Evolutionary conservation across 805 yeast genomes (phyloP), one percentile per base, ranked within the genome.

Genomic region (Saturnispora diversa): DNA sequence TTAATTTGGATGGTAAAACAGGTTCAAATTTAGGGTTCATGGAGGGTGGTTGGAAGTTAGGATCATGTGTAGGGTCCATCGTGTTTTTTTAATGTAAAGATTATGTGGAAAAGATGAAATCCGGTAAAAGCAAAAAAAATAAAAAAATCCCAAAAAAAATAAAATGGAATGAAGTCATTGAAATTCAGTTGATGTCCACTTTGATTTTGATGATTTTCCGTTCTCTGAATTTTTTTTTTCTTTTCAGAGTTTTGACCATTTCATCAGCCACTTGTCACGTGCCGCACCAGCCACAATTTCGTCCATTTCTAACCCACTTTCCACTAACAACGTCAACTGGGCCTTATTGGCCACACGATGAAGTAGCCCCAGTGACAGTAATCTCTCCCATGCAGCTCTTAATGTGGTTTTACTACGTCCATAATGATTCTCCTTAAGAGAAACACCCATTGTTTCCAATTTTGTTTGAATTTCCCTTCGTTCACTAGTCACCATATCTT

Each of bases 41-140:
- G 12, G 86, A 77, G 0, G 95, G 94, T 9, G 95, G 95, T 37
- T 79, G 76, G 60, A 86, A 88, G 59, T 86, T 78, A 15, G 95
- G 94, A 49, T 87, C 96, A 61, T 80, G 75, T 4, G 90, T 82
- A 17, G 97, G 97, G 58, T 88, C 97, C 97, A 87, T 87, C 11
- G 11, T 33, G 26, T 20, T 17, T 7, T 9, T 7, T 27, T 6
- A 19, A 26, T 22, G 13, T 20, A 35, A 6, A 19, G 11, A 7
- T 33, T 9, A 7, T 13, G 13, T 30, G n/a, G 17, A 20, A 22
- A 31, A 31, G 35, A 31, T n/a, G n/a, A n/a, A n/a, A n/a, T n/a
- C n/a, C n/a, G n/a, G 16, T 21, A 12, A 16, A 21, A 31, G 35
- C 24, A 22, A 17, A 31, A 31, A 31, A n/a, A 31, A n/a, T 20